phyloP scores from a whole-genome alignment of 768 basidiomycete species.

The Leccinum incarnatum region DNA sequence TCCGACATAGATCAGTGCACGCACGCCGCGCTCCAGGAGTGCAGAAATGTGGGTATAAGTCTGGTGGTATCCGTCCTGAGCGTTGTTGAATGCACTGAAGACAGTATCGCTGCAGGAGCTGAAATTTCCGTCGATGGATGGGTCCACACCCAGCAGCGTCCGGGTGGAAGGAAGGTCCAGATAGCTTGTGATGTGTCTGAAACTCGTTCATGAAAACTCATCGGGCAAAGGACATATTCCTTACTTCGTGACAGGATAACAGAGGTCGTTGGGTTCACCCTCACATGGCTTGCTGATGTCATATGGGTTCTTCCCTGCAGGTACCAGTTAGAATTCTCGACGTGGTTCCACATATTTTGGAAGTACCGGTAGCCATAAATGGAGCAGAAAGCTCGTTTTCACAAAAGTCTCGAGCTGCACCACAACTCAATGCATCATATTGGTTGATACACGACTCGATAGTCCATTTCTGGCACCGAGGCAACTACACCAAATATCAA shows the following conservation, averaged over 20 bases:
- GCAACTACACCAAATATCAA: constrained; percentile 44
- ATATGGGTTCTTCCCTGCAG: constrained; percentile 54
- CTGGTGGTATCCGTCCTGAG: constrained; percentile 39
- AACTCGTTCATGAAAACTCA: background rate
- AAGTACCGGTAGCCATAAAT: constrained; percentile 34
- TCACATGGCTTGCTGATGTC: constrained; percentile 66
- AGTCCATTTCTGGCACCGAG: constrained; percentile 63
- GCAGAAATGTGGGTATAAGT: constrained; percentile 37
- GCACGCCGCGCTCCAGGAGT: constrained; percentile 74
- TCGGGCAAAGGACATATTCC: background rate
- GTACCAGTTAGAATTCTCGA: background rate
- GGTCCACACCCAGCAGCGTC: constrained; percentile 59
- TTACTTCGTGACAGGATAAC: constrained; percentile 56
- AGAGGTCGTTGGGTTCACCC: constrained; percentile 48
- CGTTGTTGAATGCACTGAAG: constrained; percentile 41
- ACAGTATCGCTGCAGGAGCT: constrained; percentile 43
- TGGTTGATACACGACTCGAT: constrained; percentile 58
- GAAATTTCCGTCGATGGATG: constrained; percentile 40
- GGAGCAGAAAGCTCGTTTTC: constrained; percentile 37
- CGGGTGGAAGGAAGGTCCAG: constrained; percentile 59
- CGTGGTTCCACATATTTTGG: background rate
- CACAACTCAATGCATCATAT: constrained; percentile 67
- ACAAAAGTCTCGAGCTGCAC: constrained; percentile 68
- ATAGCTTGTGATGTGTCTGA: constrained; percentile 56
- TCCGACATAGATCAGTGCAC: constrained; percentile 71